Evolutionary conservation across 495 filamentous ascomycete species (phyloP), one percentile per base, ranked within the genome.

Genomic region (Gamarada debralockiae): DNA sequence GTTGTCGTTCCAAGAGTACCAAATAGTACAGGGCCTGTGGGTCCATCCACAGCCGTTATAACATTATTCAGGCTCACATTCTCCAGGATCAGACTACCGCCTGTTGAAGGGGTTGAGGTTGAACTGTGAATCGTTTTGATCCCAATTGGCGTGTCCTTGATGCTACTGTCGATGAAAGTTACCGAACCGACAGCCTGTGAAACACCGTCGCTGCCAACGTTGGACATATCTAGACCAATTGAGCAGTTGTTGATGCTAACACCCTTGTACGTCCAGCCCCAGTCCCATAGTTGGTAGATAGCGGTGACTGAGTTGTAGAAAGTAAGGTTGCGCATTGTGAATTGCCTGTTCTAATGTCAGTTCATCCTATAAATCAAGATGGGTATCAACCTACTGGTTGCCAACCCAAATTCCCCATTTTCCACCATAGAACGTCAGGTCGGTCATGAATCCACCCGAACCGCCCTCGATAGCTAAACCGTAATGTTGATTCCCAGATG

Each of bases 381-480:
- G n/a, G n/a, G n/a, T n/a, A n/a, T n/a, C n/a, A n/a, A 34, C 31
- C 8, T n/a, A 34, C 67, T 93, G 89, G 59, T 89, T 92, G 10
- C 86, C 88, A 52, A 90, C 64, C 29, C 74, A 74, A 25, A 77
- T 75, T 29, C 82, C 89, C 27, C 80, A 73, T 0, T 74, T 66
- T 15, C 89, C 89, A 52, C 89, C 89, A 48, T 81, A 81, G 67
- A 90, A 90, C 4, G 78, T 73, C 60, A 83, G 58, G 42, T 80
- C 76, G 3, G 67, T 74, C 65, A 90, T 72, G 57, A 89, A 87
- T 9, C 87, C 87, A 14, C 84, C 88, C 40, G 84, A 88, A 13
- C 87, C 84, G 45, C 77, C 76, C 59, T 91, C 87, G 50, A 88
- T 84, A 60, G 87, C 89, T 31, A 95, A 60, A 45, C 89, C 89